A percentile compares a stretch with the other conserved stretches of the same genome.
phyloP scores from a whole-genome alignment of 2,329 filamentous ascomycete genomes.

The Penicillium sp. region DNA sequence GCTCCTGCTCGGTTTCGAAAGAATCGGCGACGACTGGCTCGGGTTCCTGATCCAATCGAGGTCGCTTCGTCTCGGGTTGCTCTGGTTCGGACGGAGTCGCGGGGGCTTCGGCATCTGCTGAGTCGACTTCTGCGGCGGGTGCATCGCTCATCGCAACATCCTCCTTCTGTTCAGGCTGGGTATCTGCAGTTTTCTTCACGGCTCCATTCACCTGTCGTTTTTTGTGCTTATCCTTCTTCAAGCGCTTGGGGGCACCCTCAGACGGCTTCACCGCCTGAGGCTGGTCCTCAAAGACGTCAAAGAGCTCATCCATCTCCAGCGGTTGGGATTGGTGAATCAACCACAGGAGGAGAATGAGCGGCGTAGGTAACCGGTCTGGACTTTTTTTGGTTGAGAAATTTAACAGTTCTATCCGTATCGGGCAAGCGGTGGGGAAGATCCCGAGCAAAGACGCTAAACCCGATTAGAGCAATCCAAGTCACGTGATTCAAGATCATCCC shows the following conservation, averaged over 20 bases:
- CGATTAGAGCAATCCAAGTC: neutral
- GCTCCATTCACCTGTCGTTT: slow-evolving; percentile 83
- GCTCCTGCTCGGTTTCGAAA: slow-evolving; percentile 91
- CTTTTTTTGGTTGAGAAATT: slow-evolving; percentile 32
- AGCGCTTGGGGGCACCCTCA: slow-evolving; percentile 33
- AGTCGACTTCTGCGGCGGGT: slow-evolving; percentile 14
- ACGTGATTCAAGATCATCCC: slow-evolving; percentile 17
- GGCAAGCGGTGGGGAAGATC: slow-evolving; percentile 24
- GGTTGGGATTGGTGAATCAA: slow-evolving; percentile 10
- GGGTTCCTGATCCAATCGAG: slow-evolving; percentile 57
- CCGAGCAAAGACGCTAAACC: neutral
- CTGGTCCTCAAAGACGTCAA: slow-evolving; percentile 75
- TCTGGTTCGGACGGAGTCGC: slow-evolving; percentile 30
- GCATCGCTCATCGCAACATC: slow-evolving; percentile 21
- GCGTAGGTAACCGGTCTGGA: slow-evolving; percentile 12
- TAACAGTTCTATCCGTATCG: slow-evolving; percentile 26
- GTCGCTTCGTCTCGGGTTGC: slow-evolving; percentile 46
- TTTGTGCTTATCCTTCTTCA: slow-evolving; percentile 65
- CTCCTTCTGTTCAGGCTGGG: slow-evolving; percentile 31
- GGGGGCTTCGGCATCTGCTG: slow-evolving; percentile 14
- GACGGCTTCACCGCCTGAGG: slow-evolving; percentile 44
- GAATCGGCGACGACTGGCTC: slow-evolving; percentile 86
- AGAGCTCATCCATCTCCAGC: slow-evolving; percentile 69
- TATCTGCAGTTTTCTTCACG: slow-evolving; percentile 55
- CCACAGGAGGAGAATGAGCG: slow-evolving; percentile 16